Conservation (phyloP, 1,284 basidiomycete species). For the Vanrija pseudolonga region DNA sequence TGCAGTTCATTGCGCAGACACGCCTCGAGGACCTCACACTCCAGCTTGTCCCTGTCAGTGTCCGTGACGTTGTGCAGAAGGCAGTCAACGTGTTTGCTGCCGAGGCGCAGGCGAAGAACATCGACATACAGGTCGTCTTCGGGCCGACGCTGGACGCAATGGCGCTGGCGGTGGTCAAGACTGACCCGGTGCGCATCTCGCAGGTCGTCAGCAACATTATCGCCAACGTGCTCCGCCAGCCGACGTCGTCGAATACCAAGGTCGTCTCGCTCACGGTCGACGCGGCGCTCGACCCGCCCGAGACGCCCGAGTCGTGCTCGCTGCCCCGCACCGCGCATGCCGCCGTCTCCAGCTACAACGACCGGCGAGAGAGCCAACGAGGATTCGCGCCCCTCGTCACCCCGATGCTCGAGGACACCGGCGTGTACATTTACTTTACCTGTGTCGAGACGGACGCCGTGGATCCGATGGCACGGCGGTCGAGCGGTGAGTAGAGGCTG, state of each 20-base stretch:
- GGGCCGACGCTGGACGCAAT: slow-evolving; percentile 10
- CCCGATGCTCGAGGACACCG: slow-evolving; percentile 20
- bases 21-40: slow-evolving; percentile 39
- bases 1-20: slow-evolving; percentile 47
- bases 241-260: too few species aligned
- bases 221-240: slow-evolving; percentile 23
- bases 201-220: slow-evolving; percentile 35
- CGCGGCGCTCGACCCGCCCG: too few species aligned
- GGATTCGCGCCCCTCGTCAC: too few species aligned
- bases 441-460: slow-evolving; percentile 7
- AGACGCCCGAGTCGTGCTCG: too few species aligned
- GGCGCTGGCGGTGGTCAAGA: slow-evolving; percentile 15
- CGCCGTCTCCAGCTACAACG: too few species aligned
- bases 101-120: slow-evolving; percentile 27
- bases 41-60: slow-evolving; percentile 31
- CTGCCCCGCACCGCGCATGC: too few species aligned
- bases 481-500: too few species aligned
- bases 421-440: slow-evolving; percentile 40
- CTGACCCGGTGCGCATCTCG: slow-evolving; percentile 34
- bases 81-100: slow-evolving; percentile 16
- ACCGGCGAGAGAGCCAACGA: too few species aligned
- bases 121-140: slow-evolving; percentile 18
- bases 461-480: too few species aligned
- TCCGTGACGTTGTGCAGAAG: slow-evolving; percentile 32
- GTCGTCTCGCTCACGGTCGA: too few species aligned